These are phyloP conservation scores for Septoria petroselini DNA, from an alignment of 2,329 filamentous ascomycete genomes.

Conservation along the genomic window DNA sequence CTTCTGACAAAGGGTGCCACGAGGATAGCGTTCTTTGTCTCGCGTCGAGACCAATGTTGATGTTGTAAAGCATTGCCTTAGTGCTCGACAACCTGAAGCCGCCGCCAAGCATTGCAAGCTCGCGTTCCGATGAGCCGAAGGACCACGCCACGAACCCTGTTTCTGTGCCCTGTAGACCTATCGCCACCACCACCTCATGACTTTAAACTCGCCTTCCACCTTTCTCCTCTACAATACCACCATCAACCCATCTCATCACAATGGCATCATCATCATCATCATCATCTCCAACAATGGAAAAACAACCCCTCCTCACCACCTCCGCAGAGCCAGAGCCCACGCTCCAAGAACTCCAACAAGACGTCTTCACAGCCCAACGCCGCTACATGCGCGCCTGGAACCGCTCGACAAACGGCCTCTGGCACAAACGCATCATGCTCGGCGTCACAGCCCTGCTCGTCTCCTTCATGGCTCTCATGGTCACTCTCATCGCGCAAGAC, in stretches of 20 bases:
- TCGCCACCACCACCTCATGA: constrained; percentile 1
- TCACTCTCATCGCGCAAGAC: constrained; percentile 28
- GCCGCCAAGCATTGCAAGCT: not conserved
- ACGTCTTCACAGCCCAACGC: constrained; percentile 34
- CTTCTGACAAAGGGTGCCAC: no score
- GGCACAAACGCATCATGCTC: constrained; percentile 36
- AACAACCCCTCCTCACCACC: constrained; percentile 29
- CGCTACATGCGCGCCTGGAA: constrained; percentile 38
- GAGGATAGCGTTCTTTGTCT: no score
- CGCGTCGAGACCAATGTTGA: no score
- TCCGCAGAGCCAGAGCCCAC: constrained; percentile 23
- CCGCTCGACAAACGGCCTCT: constrained; percentile 32
- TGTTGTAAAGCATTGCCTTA: no score
- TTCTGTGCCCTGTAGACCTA: not conserved
- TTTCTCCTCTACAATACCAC: no score
- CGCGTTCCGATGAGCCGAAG: not conserved
- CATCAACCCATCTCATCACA: no score
- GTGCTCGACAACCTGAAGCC: not conserved
- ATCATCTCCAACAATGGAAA: constrained; percentile 27
- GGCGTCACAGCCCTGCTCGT: constrained; percentile 31
- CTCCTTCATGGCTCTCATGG: constrained; percentile 29
- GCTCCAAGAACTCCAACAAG: constrained; percentile 33
- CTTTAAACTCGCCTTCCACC: not conserved
- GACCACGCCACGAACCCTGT: constrained; percentile 7
- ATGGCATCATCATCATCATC: no score